Evolutionary conservation across 257 asterid genomes (phyloP), one percentile per base, ranked within the genome.

Genomic region (Ocimum tenuiflorum): DNA sequence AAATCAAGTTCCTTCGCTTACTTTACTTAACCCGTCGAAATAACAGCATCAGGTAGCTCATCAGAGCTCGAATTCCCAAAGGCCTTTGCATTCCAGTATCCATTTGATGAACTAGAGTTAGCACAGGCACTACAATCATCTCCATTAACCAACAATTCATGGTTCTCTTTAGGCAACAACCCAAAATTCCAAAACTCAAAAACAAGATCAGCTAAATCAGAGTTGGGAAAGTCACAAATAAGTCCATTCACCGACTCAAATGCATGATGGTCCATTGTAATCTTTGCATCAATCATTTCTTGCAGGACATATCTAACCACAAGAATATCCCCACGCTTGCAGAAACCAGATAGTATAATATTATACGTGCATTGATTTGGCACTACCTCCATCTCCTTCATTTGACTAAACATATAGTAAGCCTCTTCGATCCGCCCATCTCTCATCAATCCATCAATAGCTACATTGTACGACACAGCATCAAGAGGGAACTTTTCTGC

Each of bases 391-490:
- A 69, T 66, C 73, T 81, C 68, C 75, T 80, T 89, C 95, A 89
- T 86, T 68, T 74, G 81, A 42, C 38, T 29, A 73, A 81, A 84
- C 62, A 81, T 76, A 59, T 46, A 61, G 73, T 79, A 86, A 31
- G 91, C 96, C 64, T 85, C 87, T 42, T 60, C 71, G 52, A 22
- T 53, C 66, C 47, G 81, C 65, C 85, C 82, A 60, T 62, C 77
- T 68, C 63, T 75, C 60, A 81, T 55, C 49, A 89, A 86, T 57
- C 87, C 88, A 45, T 72, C 72, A 57, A 86, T 80, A 67, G 78
- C 81, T 43, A 84, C 74, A 23, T 75, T 80, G 66, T 81, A 89
- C 3, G 88, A 76, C 74, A 85, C 82, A 46, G 67, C 80, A 70
- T 89, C 96, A 48, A 89, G 81, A 35, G 77, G 78, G 49, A 67